Evolutionary conservation across 2,329 filamentous ascomycete genomes (phyloP).

Genomic region (Talaromyces sp.): DNA sequence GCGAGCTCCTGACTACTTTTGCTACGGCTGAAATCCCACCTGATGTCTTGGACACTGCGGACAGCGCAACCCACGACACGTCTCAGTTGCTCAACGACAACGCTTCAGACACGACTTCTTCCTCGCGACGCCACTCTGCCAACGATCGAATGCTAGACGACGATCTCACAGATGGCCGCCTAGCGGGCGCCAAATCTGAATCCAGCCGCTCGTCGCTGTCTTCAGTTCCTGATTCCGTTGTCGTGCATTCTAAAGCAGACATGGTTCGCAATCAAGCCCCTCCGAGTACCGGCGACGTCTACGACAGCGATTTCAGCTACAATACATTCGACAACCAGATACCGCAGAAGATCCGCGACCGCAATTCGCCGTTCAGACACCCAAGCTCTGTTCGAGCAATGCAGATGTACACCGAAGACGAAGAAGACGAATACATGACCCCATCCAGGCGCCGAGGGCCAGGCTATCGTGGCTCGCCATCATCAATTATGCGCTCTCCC

Average conservation of each 20-base stretch:
- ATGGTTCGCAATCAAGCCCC: background rate
- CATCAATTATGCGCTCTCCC: conserved; percentile 28
- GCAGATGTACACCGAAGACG: conserved; percentile 41
- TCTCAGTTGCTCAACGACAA: background rate
- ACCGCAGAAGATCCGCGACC: conserved; percentile 19
- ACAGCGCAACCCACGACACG: background rate
- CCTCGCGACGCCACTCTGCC: conserved; percentile 6
- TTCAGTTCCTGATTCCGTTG: conserved; percentile 36
- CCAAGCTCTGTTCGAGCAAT: conserved; percentile 42
- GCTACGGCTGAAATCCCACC: conserved; percentile 11
- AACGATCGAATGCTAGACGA: conserved; percentile 1
- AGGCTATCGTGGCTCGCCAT: conserved; percentile 18
- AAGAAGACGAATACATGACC: conserved; percentile 33
- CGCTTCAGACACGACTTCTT: conserved; percentile 5
- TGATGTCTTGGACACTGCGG: conserved; percentile 4
- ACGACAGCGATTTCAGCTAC: conserved; percentile 9
- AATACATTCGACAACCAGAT: conserved; percentile 11
- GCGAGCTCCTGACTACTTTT: conserved; percentile 1
- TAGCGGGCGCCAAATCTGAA: conserved; percentile 10
- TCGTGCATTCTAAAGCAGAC: conserved; percentile 26
- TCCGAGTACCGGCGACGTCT: conserved; percentile 2
- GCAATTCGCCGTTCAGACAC: conserved; percentile 35
- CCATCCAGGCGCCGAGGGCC: conserved; percentile 26
- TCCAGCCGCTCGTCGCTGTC: conserved; percentile 40
- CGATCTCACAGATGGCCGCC: conserved; percentile 1